Conservation (phyloP, 805 yeast species). For the Ogataea neopini region DNA sequence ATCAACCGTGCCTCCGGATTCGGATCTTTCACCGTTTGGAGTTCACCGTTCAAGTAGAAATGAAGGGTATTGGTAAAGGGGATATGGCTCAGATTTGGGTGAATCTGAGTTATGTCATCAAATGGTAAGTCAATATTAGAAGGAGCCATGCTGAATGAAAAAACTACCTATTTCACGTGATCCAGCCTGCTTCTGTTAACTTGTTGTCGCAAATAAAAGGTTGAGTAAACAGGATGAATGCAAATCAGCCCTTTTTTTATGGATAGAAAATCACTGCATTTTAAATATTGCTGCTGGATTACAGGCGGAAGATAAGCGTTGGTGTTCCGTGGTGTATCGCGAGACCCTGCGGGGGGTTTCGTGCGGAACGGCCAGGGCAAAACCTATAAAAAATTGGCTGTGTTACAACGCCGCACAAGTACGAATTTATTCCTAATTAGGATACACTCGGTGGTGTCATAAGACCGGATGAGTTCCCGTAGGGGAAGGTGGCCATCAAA, state of each 20-base stretch:
- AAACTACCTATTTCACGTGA: too few relatives aligned
- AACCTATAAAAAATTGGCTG: background rate
- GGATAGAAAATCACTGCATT: background rate
- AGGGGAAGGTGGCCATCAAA: background rate
- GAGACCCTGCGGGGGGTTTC: background rate
- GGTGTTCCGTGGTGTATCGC: background rate
- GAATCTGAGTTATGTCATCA: slow-evolving; percentile 24
- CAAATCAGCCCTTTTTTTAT: background rate
- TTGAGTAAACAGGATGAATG: too few relatives aligned
- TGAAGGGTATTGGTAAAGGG: slow-evolving; percentile 28
- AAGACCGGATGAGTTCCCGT: background rate
- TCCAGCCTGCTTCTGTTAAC: too few relatives aligned
- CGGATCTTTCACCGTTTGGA: slow-evolving; percentile 38
- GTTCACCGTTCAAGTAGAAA: slow-evolving; percentile 44
- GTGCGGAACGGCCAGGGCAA: background rate
- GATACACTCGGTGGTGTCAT: slow-evolving; percentile 1
- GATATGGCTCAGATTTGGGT: slow-evolving; percentile 28
- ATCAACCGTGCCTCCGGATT: slow-evolving; percentile 45
- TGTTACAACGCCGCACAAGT: background rate
- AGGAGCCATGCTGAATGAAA: slow-evolving; percentile 28
- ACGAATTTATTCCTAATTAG: background rate
- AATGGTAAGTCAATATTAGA: slow-evolving; percentile 19
- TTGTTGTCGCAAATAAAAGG: too few relatives aligned
- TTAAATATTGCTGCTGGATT: too few relatives aligned
- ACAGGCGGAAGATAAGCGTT: background rate